Base-by-base conservation (phyloP, 768 basidiomycete species). In the Tylopilus vinaceipallidus region DNA sequence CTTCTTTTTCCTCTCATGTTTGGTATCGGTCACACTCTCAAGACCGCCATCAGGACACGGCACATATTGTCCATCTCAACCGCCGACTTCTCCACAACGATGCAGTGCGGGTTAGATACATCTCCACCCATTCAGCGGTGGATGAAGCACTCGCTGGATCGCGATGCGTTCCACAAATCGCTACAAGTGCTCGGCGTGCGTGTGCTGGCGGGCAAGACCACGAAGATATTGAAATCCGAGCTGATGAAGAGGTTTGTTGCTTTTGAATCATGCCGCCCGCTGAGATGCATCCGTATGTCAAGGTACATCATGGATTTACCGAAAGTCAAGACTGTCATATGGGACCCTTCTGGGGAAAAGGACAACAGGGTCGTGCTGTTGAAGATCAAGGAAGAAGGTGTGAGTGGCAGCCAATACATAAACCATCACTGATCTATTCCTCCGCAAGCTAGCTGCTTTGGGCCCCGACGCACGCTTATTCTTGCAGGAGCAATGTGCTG, bases 231-330 rank as follows among this genome's bases (percentile, higher is more conserved):
- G 51, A 86, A 77, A 55, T 75, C 83, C 13, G 71, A 73, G 34
- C 69, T 69, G n/a, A 66, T 90, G 69, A 80, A 73, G 69, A 75
- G 74, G 91, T 90, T 54, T 27, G 74, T 72, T 24, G 16, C 42
- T 42, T 35, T 11, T 22, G 16, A n/a, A n/a, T n/a, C n/a, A n/a
- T n/a, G n/a, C n/a, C 40, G 26, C 20, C 19, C 26, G 36, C n/a
- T 41, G 52, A 42, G 37, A 38, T 5, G 22, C 4, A 3, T 47
- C 42, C 52, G n/a, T 35, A n/a, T 40, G 27, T 49, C 49, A 52
- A 88, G 89, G 39, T 71, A 67, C 24, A 58, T 91, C 42, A 71
- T 91, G 60, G 79, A 87, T 69, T 61, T 90, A 12, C 86, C 86
- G n/a, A 84, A 77, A 70, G 63, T 85, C 17, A 79, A 77, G 49